Percentiles rank a stretch among this genome's conserved stretches.
phyloP scores from a whole-genome alignment of 768 basidiomycete species.

The Rhizopogon salebrosus region DNA sequence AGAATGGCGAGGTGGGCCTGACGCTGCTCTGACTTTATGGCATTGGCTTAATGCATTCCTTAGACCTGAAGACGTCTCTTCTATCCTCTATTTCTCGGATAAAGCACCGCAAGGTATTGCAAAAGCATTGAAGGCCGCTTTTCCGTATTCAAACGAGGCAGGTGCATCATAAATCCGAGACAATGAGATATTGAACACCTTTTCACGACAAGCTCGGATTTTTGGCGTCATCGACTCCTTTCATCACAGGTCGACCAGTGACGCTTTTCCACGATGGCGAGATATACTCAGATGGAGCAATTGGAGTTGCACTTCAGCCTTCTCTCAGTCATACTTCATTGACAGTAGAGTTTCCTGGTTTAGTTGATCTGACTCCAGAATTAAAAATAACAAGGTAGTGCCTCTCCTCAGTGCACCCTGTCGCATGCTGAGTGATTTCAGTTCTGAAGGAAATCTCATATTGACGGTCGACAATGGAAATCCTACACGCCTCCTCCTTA shows the following conservation, averaged over 20 bases:
- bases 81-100: conserved; percentile 54
- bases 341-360: conserved; percentile 29
- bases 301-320: conserved; percentile 52
- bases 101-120: conserved; percentile 51
- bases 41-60: background rate
- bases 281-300: conserved; percentile 59
- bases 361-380: conserved; percentile 36
- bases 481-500: conserved; percentile 56
- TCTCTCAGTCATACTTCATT: conserved; percentile 7
- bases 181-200: background rate
- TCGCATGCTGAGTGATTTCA: conserved; percentile 16
- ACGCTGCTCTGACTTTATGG: background rate
- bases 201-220: conserved; percentile 51
- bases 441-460: conserved; percentile 72
- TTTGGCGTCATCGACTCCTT: conserved; percentile 70
- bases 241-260: conserved; percentile 68
- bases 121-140: conserved; percentile 32
- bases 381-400: conserved; percentile 53
- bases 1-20: conserved; percentile 28
- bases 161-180: conserved; percentile 12
- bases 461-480: conserved; percentile 50
- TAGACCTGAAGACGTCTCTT: conserved; percentile 19
- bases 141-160: conserved; percentile 48
- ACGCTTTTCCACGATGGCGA: conserved; percentile 58
- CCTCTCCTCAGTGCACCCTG: background rate